These are phyloP conservation scores for Citrus glauca DNA, from an alignment of 345 rosid genomes.

Conservation along the genomic window DNA sequence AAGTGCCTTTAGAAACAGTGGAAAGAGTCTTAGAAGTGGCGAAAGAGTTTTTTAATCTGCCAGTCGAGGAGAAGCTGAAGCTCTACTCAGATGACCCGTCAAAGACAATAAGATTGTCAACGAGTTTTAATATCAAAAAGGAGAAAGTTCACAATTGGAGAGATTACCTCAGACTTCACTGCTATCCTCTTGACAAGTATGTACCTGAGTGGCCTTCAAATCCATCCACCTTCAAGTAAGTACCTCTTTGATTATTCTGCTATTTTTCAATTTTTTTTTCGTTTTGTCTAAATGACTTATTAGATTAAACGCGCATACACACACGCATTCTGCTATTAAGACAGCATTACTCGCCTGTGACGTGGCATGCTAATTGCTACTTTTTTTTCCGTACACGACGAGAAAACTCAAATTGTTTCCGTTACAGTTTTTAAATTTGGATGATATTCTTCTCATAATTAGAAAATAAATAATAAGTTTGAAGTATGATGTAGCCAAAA, in stretches of 20 bases:
- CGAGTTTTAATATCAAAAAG: conserved; percentile 76
- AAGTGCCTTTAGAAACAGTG: conserved; percentile 35
- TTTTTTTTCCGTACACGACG: too few species aligned
- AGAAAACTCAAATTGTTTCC: too few species aligned
- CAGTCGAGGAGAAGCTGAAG: conserved; percentile 82
- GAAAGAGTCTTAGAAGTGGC: conserved; percentile 49
- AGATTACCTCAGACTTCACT: conserved; percentile 79
- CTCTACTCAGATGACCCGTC: conserved; percentile 80
- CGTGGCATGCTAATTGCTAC: too few species aligned
- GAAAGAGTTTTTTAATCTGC: conserved; percentile 52
- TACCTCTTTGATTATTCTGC: neutral
- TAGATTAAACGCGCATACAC: neutral
- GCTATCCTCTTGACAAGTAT: conserved; percentile 66
- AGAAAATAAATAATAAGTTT: too few species aligned
- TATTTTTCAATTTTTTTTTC: neutral
- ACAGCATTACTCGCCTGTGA: too few species aligned
- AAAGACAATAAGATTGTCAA: conserved; percentile 70
- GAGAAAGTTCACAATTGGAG: conserved; percentile 88
- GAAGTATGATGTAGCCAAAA: too few species aligned
- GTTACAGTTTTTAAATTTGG: too few species aligned
- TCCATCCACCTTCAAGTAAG: conserved; percentile 79
- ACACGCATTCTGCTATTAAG: too few species aligned
- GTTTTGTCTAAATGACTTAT: neutral
- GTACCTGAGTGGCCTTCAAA: conserved; percentile 76
- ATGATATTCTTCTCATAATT: too few species aligned